These are phyloP conservation scores for Penstemon newberryi DNA, from an alignment of 257 asterid species.

Conservation along the genomic window DNA sequence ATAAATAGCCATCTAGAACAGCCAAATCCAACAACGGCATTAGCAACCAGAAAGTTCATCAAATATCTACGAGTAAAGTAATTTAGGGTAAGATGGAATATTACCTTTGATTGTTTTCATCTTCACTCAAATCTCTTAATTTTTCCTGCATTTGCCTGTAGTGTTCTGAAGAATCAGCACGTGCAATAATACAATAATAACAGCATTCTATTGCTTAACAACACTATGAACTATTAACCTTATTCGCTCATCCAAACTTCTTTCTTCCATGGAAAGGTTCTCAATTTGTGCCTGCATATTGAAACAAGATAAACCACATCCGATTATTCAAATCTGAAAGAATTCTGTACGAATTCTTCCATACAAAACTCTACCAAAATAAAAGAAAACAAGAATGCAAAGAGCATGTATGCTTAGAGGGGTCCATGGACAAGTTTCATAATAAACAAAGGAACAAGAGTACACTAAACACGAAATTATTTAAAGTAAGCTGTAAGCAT, in stretches of 20 bases:
- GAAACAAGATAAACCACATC: slow-evolving; percentile 31
- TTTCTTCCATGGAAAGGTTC: slow-evolving; percentile 77
- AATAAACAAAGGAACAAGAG: slow-evolving; percentile 8
- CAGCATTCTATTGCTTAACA: slow-evolving; percentile 27
- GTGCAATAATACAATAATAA: slow-evolving; percentile 18
- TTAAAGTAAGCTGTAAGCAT: not conserved
- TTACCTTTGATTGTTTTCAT: slow-evolving; percentile 70
- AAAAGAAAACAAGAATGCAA: slow-evolving; percentile 1
- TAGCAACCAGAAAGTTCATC: slow-evolving; percentile 19
- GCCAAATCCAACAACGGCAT: slow-evolving; percentile 29
- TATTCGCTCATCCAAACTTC: slow-evolving; percentile 62
- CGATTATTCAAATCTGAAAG: slow-evolving; percentile 21
- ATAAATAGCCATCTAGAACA: slow-evolving; percentile 81
- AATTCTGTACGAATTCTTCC: not conserved
- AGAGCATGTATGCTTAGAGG: slow-evolving; percentile 1
- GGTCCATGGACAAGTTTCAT: not conserved
- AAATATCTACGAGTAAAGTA: slow-evolving; percentile 9
- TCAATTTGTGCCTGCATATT: slow-evolving; percentile 75
- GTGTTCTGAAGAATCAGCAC: slow-evolving; percentile 37
- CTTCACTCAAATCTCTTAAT: slow-evolving; percentile 76
- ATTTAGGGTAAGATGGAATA: slow-evolving; percentile 24
- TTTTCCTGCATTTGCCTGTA: slow-evolving; percentile 87
- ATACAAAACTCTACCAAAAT: slow-evolving; percentile 4
- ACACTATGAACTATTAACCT: slow-evolving; percentile 46
- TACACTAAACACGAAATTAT: not conserved